Base-by-base conservation (phyloP, 2,329 filamentous ascomycete genomes). In the Colletotrichum spaethianum region DNA sequence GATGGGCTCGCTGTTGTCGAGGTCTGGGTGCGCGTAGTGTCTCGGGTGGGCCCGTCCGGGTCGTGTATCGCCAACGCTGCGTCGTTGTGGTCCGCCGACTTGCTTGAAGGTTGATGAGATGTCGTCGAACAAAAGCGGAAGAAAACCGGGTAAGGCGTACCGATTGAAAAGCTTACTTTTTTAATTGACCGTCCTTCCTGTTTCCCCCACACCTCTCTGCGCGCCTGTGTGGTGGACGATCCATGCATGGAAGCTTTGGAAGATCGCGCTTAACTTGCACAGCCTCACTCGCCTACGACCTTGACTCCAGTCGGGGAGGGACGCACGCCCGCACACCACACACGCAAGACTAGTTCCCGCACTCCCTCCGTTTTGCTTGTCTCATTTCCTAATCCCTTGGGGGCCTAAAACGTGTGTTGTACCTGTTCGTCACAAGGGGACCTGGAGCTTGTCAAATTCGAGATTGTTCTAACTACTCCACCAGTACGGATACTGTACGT, bases 221-320 rank as follows among this genome's bases (percentile, higher is more conserved):
- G 62, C 44, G 62, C 53, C 56, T 71, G 48, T 63, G 56, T 70
- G 69, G 65, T 68, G 69, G 65, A 69, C 69, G 69, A 69, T 69
- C 69, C 69, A 72, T 72, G 69, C 65, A 72, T 72, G 69, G 69
- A 72, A 69, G 69, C 65, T 72, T 46, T 72, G 59, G 59, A 64
- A 69, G 65, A 72, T 72, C 69, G 65, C 69, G 65, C 69, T 72
- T 72, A 72, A 72, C 65, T 72, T 72, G 69, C 69, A 72, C 69
- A 72, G 69, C 69, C 69, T 72, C 69, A 72, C 69, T 72, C 69
- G 69, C 69, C 69, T 72, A 72, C 69, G n/a, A 72, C 69, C 65
- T 72, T 69, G 69, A 72, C 69, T 72, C 69, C 69, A 72, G 69
- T 72, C 53, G 55, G 52, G 59, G 48, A 63, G 36, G 48, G 46